A percentile compares a stretch with the other conserved stretches of the same genome.
These are phyloP conservation scores for Lolium perenne DNA, from an alignment of 176 grass and related monocot genomes.

Conservation along the genomic window DNA sequence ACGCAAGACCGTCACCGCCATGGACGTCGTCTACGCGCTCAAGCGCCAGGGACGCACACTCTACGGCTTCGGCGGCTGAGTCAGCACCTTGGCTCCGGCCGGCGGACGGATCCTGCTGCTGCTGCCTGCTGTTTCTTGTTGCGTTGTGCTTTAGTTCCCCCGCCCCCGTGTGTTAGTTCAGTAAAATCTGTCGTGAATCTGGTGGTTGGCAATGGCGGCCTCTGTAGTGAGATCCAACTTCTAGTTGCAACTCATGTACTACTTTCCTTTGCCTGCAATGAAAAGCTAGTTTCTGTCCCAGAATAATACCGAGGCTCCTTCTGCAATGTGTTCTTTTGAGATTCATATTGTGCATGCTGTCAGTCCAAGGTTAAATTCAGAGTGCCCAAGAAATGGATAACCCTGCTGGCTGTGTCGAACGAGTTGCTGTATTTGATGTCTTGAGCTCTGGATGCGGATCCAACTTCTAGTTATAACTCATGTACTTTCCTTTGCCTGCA, in stretches of 20 bases:
- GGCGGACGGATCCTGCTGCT: too few relatives aligned
- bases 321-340: too few relatives aligned
- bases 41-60: slow-evolving; percentile 91
- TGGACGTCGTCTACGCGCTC: slow-evolving; percentile 89
- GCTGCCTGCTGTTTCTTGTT: background rate
- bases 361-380: too few relatives aligned
- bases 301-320: background rate
- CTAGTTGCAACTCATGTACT: background rate
- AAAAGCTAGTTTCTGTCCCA: background rate
- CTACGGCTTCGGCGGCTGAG: slow-evolving; percentile 71
- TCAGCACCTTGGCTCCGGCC: too few relatives aligned
- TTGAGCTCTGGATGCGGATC: background rate
- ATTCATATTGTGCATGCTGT: background rate
- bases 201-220: background rate
- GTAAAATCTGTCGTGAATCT: background rate
- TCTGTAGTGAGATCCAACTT: background rate
- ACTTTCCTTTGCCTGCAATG: background rate
- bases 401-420: too few relatives aligned
- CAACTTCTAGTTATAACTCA: slow-evolving; percentile 5
- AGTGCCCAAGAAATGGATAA: too few relatives aligned
- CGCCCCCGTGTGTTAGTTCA: background rate
- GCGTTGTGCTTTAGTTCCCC: background rate
- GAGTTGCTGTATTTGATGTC: too few relatives aligned
- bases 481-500: background rate
- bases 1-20: slow-evolving; percentile 89